These are phyloP conservation scores for Chalara sp. DNA, from an alignment of 2,329 filamentous ascomycete genomes.

Conservation along the genomic window DNA sequence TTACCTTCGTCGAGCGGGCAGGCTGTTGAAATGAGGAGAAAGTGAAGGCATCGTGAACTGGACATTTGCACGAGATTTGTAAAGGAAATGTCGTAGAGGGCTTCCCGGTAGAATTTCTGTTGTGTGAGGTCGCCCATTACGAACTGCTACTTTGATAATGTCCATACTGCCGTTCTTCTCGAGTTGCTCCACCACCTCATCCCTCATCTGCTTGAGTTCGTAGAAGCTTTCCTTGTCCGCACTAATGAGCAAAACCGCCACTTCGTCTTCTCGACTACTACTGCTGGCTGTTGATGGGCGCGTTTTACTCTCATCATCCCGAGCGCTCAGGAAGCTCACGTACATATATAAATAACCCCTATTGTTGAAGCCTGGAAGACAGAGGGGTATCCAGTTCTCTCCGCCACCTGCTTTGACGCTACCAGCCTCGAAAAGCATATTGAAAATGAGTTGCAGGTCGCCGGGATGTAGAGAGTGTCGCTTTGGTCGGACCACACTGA, in stretches of 20 bases:
- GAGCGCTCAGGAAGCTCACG: conserved; percentile 81
- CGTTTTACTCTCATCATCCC: conserved; percentile 35
- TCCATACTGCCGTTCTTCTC: conserved; percentile 68
- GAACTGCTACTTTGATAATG: conserved; percentile 65
- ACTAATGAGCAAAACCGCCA: conserved; percentile 91
- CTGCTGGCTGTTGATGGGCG: conserved; percentile 59
- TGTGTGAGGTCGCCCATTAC: conserved; percentile 62
- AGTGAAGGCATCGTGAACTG: conserved; percentile 91
- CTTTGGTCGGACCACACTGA: conserved; percentile 90
- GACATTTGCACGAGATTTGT: conserved; percentile 90
- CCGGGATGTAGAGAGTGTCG: conserved; percentile 93
- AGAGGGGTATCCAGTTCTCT: conserved; percentile 96
- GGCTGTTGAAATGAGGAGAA: conserved; percentile 55
- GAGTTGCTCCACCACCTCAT: conserved; percentile 60
- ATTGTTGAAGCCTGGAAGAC: conserved; percentile 94
- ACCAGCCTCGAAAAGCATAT: conserved; percentile 96
- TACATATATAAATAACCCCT: conserved; percentile 98
- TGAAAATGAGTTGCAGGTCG: conserved; percentile 94
- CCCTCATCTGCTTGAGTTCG: conserved; percentile 68
- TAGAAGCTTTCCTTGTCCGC: conserved; percentile 92
- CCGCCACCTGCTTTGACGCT: conserved; percentile 87
- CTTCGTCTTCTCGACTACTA: conserved; percentile 66
- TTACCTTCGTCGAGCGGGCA: conserved; percentile 56
- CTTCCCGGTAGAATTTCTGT: conserved; percentile 75
- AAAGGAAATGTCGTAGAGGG: conserved; percentile 83